phyloP scores from a whole-genome alignment of 768 basidiomycete species.

The Chalciporus pseudorubinellus region DNA sequence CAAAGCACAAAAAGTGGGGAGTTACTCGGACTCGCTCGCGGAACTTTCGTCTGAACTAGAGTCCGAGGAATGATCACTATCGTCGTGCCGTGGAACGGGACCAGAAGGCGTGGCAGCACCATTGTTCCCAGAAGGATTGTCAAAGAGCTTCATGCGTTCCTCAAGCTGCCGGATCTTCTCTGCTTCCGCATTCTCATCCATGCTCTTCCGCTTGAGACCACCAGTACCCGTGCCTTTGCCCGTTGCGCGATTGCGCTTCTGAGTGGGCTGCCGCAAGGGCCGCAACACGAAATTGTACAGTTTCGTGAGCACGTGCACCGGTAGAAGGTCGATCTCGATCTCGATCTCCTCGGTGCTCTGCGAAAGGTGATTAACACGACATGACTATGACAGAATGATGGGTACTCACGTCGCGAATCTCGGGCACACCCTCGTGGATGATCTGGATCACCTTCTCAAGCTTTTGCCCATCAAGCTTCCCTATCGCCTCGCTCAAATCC shows the following conservation, averaged over 20 bases:
- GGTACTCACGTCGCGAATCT: conserved; percentile 84
- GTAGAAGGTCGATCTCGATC: conserved; percentile 92
- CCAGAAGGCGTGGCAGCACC: conserved; percentile 33
- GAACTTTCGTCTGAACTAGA: conserved; percentile 81
- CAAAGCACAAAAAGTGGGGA: conserved; percentile 6
- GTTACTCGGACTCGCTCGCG: conserved; percentile 80
- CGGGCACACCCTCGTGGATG: conserved; percentile 91
- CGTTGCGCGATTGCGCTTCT: conserved; percentile 55
- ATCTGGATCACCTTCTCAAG: conserved; percentile 91
- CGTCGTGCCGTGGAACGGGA: conserved; percentile 34
- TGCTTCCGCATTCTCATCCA: conserved; percentile 95
- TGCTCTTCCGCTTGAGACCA: conserved; percentile 89
- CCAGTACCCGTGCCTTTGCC: conserved; percentile 86
- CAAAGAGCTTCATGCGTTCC: conserved; percentile 82
- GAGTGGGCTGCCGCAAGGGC: conserved; percentile 65
- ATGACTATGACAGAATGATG: conserved; percentile 7
- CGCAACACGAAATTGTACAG: conserved; percentile 95
- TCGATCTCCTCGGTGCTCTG: conserved; percentile 98
- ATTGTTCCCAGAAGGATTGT: conserved; percentile 48
- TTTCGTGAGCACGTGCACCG: conserved; percentile 82
- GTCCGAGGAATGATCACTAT: conserved; percentile 77
- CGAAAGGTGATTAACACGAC: conserved; percentile 15
- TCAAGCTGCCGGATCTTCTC: conserved; percentile 93
- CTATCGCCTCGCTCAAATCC: conserved; percentile 93
- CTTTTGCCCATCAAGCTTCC: conserved; percentile 75